These are phyloP conservation scores for Populus nigra DNA, from an alignment of 345 rosid genomes.

Conservation along the genomic window DNA sequence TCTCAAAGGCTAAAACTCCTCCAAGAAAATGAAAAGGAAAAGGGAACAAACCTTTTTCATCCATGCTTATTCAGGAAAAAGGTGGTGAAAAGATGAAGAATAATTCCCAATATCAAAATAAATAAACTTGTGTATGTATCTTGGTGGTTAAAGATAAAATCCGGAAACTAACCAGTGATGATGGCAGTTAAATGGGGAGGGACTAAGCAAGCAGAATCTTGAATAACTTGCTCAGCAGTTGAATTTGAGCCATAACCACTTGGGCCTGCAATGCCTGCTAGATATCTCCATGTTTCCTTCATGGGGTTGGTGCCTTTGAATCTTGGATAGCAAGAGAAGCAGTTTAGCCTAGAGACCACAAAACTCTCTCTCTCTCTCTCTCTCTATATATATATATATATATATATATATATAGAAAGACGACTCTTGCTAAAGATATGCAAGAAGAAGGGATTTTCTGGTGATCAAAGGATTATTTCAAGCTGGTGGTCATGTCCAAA, in stretches of 20 bases:
- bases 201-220: conserved; percentile 17
- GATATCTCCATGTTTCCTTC: conserved; percentile 75
- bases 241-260: conserved; percentile 93
- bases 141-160: not conserved
- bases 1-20: not conserved
- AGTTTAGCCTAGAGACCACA: conserved; percentile 1
- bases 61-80: not conserved
- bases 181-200: conserved; percentile 56
- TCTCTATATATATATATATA: not conserved
- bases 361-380: too few relatives aligned
- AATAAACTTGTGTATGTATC: not conserved
- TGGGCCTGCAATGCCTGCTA: conserved; percentile 92
- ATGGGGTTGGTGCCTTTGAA: conserved; percentile 33
- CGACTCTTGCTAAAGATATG: not conserved
- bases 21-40: not conserved
- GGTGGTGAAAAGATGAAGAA: not conserved
- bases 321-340: conserved; percentile 26
- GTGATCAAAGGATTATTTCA: not conserved
- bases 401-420: not conserved
- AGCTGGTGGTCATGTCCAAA: conserved; percentile 4
- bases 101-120: not conserved
- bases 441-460: not conserved
- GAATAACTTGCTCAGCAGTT: conserved; percentile 79
- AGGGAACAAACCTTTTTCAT: not conserved
- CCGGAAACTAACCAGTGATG: conserved; percentile 49